Evolutionary conservation across 2,329 filamentous ascomycete species (phyloP).

Genomic region (Scolecobasidium constrictum): DNA sequence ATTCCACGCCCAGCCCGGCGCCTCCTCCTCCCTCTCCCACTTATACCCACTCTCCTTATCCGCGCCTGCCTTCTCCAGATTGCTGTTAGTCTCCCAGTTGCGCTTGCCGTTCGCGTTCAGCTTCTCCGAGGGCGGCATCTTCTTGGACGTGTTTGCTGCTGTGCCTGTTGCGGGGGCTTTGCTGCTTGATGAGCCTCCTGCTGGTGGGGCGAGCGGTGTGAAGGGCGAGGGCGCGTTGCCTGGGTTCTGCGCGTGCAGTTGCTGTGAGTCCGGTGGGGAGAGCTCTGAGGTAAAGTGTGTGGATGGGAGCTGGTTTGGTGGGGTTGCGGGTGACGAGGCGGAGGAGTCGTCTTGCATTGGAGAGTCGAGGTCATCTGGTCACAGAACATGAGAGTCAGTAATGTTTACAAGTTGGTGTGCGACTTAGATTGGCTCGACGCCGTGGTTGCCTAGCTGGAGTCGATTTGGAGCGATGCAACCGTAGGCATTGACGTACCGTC

Average conservation of each 20-base stretch:
- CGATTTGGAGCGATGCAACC: too few species aligned
- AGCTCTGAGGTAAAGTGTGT: slow-evolving; percentile 40
- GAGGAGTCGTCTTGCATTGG: slow-evolving; percentile 7
- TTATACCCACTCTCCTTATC: slow-evolving; percentile 50
- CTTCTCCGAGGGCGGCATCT: slow-evolving; percentile 66
- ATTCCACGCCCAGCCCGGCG: slow-evolving; percentile 25
- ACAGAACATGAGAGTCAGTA: slow-evolving; percentile 1
- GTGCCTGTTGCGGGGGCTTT: slow-evolving; percentile 65
- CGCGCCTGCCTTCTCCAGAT: too few species aligned
- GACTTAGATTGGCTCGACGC: background rate
- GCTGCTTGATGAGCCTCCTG: too few species aligned
- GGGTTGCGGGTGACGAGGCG: background rate
- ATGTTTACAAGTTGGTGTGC: background rate
- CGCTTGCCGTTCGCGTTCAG: slow-evolving; percentile 61
- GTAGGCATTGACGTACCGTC: background rate
- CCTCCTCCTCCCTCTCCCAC: slow-evolving; percentile 62
- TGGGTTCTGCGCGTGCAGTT: background rate
- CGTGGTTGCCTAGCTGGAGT: background rate
- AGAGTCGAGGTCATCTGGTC: slow-evolving; percentile 1
- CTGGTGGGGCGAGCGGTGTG: background rate
- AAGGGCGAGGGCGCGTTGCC: background rate
- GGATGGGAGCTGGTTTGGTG: background rate
- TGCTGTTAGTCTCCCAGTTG: slow-evolving; percentile 47
- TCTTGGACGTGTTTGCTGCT: slow-evolving; percentile 49
- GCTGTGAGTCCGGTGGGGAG: slow-evolving; percentile 47